Base-by-base conservation (phyloP, 441 rosid genomes). In the Gossypium schwendimanii region DNA sequence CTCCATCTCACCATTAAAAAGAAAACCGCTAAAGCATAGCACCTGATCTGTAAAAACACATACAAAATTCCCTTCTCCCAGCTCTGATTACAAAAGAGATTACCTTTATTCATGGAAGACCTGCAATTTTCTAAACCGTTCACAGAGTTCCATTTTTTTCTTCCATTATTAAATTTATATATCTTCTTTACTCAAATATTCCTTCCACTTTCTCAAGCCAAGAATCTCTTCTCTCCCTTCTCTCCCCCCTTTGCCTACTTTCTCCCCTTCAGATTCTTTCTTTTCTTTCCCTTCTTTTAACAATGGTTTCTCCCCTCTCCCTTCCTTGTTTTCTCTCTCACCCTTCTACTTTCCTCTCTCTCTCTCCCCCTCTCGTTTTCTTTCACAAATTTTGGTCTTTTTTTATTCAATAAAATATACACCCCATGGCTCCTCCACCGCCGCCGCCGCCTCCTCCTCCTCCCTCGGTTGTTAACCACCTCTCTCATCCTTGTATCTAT, bases 131-230 rank as follows among this genome's bases (percentile, higher is more conserved):
- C 45, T 67, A 49, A 67, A 67, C 59, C 44, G 41, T 49, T 3
- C 71, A 15, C 44, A 67, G 26, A 47, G 36, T 65, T 65, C 2
- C 28, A 12, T n/a, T 49, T 4, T 45, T 14, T 10, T 15, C 24
- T 4, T 36, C 41, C 41, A 36, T 11, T 21, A 3, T 11, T 5
- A 20, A 12, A 44, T 6, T 6, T 20, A 62, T n/a, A 62, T 15
- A 0, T 14, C 15, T 24, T 23, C 11, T 67, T 67, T 49, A 49
- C 77, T 83, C 17, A 69, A 53, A 28, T 69, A 75, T 75, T 72
- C 82, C 72, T 78, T 84, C 78, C 77, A 79, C 87, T 87, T 91
- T 91, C 88, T 76, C 91, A 94, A 90, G 98, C 91, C 84, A 90
- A 92, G 98, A 93, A 92, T 94, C 95, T 86, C 84, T 80, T 15